Base-by-base conservation (phyloP, 176 grass and related monocot genomes). In the Secale cereale region DNA sequence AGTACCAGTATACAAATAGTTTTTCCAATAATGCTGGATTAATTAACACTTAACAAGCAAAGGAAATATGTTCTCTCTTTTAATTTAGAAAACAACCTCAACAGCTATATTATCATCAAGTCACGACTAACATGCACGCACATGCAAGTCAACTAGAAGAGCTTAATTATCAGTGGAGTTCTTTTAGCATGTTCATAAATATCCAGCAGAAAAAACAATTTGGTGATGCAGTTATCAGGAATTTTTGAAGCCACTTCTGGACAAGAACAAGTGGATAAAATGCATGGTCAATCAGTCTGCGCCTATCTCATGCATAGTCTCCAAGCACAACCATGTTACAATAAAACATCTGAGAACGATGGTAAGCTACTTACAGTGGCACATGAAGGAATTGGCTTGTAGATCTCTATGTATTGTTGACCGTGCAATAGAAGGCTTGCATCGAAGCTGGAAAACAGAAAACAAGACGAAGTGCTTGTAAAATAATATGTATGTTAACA, bases 371-470 rank as follows among this genome's bases (percentile, higher is more conserved):
- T 91, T 91, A 98, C 96, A 83, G 20, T 92, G 45, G 85, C 70
- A 65, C 35, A 74, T 23, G 96, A 92, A 86, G 93, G 96, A 78
- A 98, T 89, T 76, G 87, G 78, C 72, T 45, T 85, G 48, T 91
- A 90, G 30, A 98, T 88, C 81, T 98, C 93, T 70, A 98, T 98
- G 88, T 98, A 98, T n/a, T 98, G 96, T 82, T 98, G 96, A 76
- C 93, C 93, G 29, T 98, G 96, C 84, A 98, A 90, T 81, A 98
- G 63, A 82, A 98, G 91, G 28, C 74, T 90, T 76, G 70, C 77
- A 86, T 98, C 93, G 46, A 89, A 87, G 78, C 93, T 98, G 78
- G 68, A 88, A 81, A 86, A 81, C 3, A 27, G 12, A 85, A 60
- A 78, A 79, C 2, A 89, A 29, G 27, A 16, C 10, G 43, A 85